These are phyloP conservation scores for Penicillium pancosmium DNA, from an alignment of 495 filamentous ascomycete species.

Conservation along the genomic window DNA sequence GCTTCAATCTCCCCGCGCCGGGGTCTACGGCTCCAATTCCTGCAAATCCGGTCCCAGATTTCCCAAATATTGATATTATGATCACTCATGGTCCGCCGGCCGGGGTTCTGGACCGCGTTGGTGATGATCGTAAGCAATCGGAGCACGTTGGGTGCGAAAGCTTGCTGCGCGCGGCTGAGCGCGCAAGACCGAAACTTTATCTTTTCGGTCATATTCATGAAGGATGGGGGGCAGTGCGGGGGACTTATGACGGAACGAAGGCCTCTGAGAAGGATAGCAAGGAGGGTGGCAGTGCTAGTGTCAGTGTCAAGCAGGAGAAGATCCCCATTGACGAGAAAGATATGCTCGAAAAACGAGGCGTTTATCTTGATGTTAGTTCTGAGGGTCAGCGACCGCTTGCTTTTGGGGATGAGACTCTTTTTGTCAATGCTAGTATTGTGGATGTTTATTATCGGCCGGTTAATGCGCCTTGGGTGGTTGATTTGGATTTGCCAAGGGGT, in stretches of 20 bases:
- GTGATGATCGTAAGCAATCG: slow-evolving; percentile 10
- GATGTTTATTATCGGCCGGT: slow-evolving; percentile 48
- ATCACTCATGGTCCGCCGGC: slow-evolving; percentile 76
- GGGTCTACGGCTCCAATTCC: slow-evolving; percentile 23
- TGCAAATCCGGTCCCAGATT: slow-evolving; percentile 51
- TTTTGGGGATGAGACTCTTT: slow-evolving; percentile 62
- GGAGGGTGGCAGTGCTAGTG: slow-evolving; percentile 26
- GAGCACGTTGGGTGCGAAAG: slow-evolving; percentile 51
- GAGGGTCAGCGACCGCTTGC: slow-evolving; percentile 35
- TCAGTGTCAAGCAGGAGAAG: slow-evolving; percentile 24
- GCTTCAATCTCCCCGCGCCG: slow-evolving; percentile 48
- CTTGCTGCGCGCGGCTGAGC: slow-evolving; percentile 44
- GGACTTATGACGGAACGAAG: slow-evolving; percentile 43
- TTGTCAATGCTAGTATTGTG: slow-evolving; percentile 73
- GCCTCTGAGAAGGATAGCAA: no score
- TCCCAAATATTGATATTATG: slow-evolving; percentile 59
- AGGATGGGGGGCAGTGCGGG: slow-evolving; percentile 66
- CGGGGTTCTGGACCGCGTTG: slow-evolving; percentile 56
- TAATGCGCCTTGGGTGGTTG: slow-evolving; percentile 66
- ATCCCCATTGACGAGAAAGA: slow-evolving; percentile 40
- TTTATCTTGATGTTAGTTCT: slow-evolving; percentile 46
- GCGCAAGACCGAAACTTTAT: slow-evolving; percentile 54
- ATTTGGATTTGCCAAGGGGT: slow-evolving; percentile 56
- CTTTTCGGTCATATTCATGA: slow-evolving; percentile 70
- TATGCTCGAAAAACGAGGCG: slow-evolving; percentile 44